Evolutionary conservation across 192 early-diverging fungal genomes (phyloP).

Genomic region (Chytriomyces sp.): DNA sequence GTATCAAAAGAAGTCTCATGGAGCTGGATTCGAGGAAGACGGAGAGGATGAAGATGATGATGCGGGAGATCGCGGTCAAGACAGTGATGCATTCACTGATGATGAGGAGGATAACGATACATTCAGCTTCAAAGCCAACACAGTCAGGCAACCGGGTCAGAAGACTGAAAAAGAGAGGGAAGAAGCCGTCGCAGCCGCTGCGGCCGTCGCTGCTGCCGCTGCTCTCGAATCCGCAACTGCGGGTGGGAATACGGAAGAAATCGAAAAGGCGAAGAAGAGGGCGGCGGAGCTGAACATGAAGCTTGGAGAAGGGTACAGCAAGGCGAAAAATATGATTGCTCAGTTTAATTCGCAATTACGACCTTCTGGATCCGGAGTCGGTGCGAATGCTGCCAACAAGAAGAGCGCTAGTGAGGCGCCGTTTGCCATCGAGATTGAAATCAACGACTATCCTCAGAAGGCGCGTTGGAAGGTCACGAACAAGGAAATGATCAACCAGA

Average conservation of each 20-base stretch:
- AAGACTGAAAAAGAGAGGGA: conserved; percentile 44
- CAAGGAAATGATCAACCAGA: conserved; percentile 91
- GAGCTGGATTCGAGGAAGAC: conserved; percentile 69
- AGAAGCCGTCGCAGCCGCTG: conserved; percentile 24
- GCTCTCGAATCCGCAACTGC: conserved; percentile 47
- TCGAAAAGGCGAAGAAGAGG: conserved; percentile 63
- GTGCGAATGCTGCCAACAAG: conserved; percentile 35
- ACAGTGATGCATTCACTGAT: conserved; percentile 25
- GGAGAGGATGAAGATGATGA: conserved; percentile 53
- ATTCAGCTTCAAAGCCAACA: conserved; percentile 24
- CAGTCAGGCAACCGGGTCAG: conserved; percentile 15
- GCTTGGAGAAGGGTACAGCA: conserved; percentile 57
- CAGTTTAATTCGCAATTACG: conserved; percentile 60
- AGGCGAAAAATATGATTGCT: conserved; percentile 63
- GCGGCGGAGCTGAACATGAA: conserved; percentile 61
- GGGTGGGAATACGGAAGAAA: conserved; percentile 38
- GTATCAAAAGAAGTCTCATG: conserved; percentile 86
- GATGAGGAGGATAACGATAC: conserved; percentile 30
- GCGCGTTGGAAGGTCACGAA: conserved; percentile 95
- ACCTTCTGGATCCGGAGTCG: conserved; percentile 38
- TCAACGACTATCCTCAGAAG: conserved; percentile 97
- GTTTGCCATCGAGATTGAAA: conserved; percentile 86
- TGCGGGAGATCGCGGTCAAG: conserved; percentile 28
- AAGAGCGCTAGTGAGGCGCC: conserved; percentile 46
- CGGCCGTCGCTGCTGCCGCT: conserved; percentile 42